phyloP scores from a whole-genome alignment of 2,329 filamentous ascomycete species.

The Neofusicoccum laricinum region DNA sequence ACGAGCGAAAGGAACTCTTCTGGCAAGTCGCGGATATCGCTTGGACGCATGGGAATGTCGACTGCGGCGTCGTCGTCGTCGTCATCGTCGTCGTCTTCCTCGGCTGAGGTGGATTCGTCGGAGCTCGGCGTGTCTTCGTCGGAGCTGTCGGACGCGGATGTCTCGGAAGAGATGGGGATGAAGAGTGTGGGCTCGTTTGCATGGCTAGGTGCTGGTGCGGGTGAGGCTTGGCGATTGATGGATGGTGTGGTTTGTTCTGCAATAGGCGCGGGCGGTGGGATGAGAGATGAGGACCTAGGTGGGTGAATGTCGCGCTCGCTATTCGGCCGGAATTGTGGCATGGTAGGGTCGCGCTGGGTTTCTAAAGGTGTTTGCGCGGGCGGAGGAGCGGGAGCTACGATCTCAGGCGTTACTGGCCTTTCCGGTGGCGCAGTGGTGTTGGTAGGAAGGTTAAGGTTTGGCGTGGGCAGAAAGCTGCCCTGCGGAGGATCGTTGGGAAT shows the following conservation, averaged over 20 bases:
- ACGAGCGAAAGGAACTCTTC: slow-evolving; percentile 11
- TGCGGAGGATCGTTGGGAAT: background rate
- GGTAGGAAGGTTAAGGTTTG: background rate
- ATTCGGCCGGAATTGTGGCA: slow-evolving; percentile 69
- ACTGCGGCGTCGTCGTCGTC: background rate
- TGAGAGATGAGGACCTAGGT: background rate
- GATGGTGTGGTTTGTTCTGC: background rate
- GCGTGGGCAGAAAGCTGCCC: background rate
- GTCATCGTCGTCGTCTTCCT: slow-evolving; percentile 9
- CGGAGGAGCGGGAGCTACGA: background rate
- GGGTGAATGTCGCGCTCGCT: slow-evolving; percentile 25
- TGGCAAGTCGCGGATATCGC: slow-evolving; percentile 6
- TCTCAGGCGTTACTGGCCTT: slow-evolving; percentile 15
- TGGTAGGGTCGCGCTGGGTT: slow-evolving; percentile 55
- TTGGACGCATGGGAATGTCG: background rate
- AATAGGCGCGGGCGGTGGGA: background rate
- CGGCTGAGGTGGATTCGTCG: background rate
- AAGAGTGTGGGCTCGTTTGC: slow-evolving; percentile 6
- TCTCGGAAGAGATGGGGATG: slow-evolving; percentile 8
- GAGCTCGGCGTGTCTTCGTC: slow-evolving; percentile 2
- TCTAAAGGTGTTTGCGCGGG: background rate
- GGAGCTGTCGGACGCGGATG: background rate
- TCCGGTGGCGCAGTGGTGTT: slow-evolving; percentile 3
- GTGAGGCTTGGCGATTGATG: background rate
- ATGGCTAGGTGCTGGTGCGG: slow-evolving; percentile 3